Base-by-base conservation (phyloP, 2,329 filamentous ascomycete genomes). In the Claviceps spartinae region DNA sequence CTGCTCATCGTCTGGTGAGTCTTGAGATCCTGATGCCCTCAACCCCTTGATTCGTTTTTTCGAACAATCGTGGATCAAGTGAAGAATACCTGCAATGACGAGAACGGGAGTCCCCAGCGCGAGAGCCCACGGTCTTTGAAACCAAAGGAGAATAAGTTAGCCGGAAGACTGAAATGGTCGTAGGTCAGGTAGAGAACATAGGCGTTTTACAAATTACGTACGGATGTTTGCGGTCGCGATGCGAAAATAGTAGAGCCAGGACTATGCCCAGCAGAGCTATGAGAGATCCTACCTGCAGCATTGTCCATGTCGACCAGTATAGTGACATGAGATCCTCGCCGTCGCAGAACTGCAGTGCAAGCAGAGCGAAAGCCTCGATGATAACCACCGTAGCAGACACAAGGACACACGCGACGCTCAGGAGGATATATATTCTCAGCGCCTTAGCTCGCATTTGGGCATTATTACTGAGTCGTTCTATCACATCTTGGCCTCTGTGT, bases 221-320 rank as follows among this genome's bases (percentile, higher is more conserved):
- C 67, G 78, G 78, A n/a, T 77, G 73, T 54, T 71, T 69, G 48
- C 72, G 65, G 41, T 76, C 68, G 40, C 68, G 67, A 8, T 79
- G 59, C 2, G 72, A 68, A 55, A 80, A 75, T 38, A 70, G 68
- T 26, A 79, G 63, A 40, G 77, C 72, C 3, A 81, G 65, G 45
- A 78, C 72, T 54, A 81, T 75, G 30, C 78, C 78, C 13, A 74
- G 61, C 59, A 81, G 78, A 53, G 78, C 78, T 38, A 81, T 79
- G 54, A 78, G 65, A 1, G 75, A 75, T 5, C 78, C 78, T 2
- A 81, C 65, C 57, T 81, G 78, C 5, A 79, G 66, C 70, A 79
- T 77, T 22, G 76, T 78, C 76, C 77, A 81, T 2, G 77, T 79
- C 0, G 77, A 74, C 78, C 78, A 81, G 62, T 79, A 81, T 0